Conservation (phyloP, 1,139 yeast species). For the Groenewaldozyma auringiensis region DNA sequence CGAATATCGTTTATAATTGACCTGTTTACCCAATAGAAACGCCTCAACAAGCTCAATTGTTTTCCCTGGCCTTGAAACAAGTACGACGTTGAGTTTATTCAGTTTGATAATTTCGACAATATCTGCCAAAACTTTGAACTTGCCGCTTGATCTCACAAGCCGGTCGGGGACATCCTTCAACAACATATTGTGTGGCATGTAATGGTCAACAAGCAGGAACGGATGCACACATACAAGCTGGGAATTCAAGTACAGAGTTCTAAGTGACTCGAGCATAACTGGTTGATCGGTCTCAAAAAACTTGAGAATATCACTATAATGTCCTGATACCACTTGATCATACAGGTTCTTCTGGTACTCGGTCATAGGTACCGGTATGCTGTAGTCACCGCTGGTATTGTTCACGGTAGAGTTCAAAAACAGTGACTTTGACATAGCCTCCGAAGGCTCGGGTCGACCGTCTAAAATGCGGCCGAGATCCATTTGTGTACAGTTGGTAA, state of each 20-base stretch:
- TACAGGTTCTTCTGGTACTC: constrained; percentile 84
- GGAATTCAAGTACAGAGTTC: constrained; percentile 66
- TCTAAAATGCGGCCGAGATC: constrained; percentile 70
- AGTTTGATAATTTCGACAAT: constrained; percentile 35
- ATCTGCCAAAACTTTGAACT: constrained; percentile 63
- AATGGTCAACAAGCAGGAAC: constrained; percentile 72
- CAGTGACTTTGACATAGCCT: constrained; percentile 33
- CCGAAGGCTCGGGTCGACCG: constrained; percentile 78
- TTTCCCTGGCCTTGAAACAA: constrained; percentile 49
- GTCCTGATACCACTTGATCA: constrained; percentile 88
- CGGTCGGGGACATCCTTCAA: constrained; percentile 71
- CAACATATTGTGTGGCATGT: constrained; percentile 73
- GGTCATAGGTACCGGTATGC: constrained; percentile 79
- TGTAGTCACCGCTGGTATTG: constrained; percentile 58
- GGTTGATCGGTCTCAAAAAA: constrained; percentile 61
- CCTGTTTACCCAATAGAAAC: constrained; percentile 57
- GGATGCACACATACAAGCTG: constrained; percentile 85
- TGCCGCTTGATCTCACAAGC: constrained; percentile 78
- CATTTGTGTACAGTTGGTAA: no score
- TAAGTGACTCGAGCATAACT: constrained; percentile 49
- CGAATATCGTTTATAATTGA: constrained; percentile 58
- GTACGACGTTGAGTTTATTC: constrained; percentile 40
- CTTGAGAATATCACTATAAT: constrained; percentile 81
- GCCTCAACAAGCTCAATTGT: constrained; percentile 77
- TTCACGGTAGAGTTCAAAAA: constrained; percentile 11